These are phyloP conservation scores for Achaetomiella virescens DNA, from an alignment of 495 filamentous ascomycete genomes.

Conservation along the genomic window DNA sequence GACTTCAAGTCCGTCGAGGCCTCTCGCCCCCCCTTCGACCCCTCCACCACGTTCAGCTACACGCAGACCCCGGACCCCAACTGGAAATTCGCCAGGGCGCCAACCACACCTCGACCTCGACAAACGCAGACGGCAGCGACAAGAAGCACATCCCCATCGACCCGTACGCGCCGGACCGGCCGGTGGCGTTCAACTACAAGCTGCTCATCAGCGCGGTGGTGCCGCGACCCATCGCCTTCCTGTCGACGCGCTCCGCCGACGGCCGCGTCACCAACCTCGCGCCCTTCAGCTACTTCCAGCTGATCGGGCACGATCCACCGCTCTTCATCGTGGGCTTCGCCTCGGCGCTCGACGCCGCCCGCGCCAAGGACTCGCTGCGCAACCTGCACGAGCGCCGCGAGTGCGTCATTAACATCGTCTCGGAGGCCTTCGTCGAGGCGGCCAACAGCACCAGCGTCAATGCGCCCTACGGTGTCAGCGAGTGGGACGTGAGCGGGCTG, in stretches of 20 bases:
- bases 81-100: conserved; percentile 74
- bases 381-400: conserved; percentile 69
- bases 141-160: conserved; percentile 69
- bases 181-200: conserved; percentile 76
- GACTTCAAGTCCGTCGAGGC: conserved; percentile 76
- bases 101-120: conserved; percentile 44
- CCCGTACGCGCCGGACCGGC: conserved; percentile 67
- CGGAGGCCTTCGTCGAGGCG: conserved; percentile 79
- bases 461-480: conserved; percentile 67
- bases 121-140: conserved; percentile 36
- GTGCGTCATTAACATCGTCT: conserved; percentile 81
- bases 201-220: conserved; percentile 82
- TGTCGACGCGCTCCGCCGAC: conserved; percentile 44
- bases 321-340: conserved; percentile 78
- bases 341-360: conserved; percentile 38
- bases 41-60: conserved; percentile 46
- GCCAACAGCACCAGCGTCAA: conserved; percentile 77
- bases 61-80: conserved; percentile 66
- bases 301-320: conserved; percentile 86
- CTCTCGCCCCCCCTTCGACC: conserved; percentile 62
- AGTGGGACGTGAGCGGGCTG: conserved; percentile 77
- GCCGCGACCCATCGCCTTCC: conserved; percentile 65
- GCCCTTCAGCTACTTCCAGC: conserved; percentile 77
- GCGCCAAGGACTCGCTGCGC: conserved; percentile 66
- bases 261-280: conserved; percentile 60